Evolutionary conservation across 192 early-diverging fungal genomes (phyloP).

Genomic region (Geranomyces michiganensis): DNA sequence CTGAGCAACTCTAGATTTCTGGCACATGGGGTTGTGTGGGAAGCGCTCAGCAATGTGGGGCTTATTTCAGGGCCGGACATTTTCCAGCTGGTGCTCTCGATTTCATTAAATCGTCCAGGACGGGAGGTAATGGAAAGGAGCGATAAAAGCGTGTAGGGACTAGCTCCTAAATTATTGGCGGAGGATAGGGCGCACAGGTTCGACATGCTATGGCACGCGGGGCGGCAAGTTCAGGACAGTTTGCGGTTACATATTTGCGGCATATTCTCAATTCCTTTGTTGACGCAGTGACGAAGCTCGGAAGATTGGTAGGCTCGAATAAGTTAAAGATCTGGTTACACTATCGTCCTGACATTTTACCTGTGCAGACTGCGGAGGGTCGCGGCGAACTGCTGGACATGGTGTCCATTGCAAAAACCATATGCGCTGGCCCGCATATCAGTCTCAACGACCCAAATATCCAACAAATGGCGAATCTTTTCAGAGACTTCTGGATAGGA

Average conservation of each 20-base stretch:
- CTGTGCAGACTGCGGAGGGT: neutral
- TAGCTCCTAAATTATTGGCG: neutral
- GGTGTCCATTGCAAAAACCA: constrained; percentile 36
- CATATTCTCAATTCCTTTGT: constrained; percentile 39
- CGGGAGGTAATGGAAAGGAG: too few relatives aligned
- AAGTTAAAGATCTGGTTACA: too few relatives aligned
- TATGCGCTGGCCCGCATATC: constrained; percentile 42
- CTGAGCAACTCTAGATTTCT: constrained; percentile 14
- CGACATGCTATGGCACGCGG: constrained; percentile 18
- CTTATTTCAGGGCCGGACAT: constrained; percentile 42
- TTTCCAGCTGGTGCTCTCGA: constrained; percentile 35
- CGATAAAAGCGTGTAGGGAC: too few relatives aligned
- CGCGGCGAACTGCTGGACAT: constrained; percentile 42
- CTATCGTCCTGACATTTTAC: neutral
- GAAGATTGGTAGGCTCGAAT: neutral
- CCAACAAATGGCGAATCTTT: constrained; percentile 66
- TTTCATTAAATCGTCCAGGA: neutral
- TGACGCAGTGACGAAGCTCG: constrained; percentile 37
- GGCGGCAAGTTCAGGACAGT: constrained; percentile 14
- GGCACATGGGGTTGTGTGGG: constrained; percentile 44
- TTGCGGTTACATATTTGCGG: constrained; percentile 35
- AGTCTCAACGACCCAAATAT: constrained; percentile 3
- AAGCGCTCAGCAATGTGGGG: constrained; percentile 47
- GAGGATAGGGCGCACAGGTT: constrained; percentile 9
- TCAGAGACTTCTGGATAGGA: constrained; percentile 93